Base-by-base conservation (phyloP, 306 rosid species). In the Begonia masoniana region DNA sequence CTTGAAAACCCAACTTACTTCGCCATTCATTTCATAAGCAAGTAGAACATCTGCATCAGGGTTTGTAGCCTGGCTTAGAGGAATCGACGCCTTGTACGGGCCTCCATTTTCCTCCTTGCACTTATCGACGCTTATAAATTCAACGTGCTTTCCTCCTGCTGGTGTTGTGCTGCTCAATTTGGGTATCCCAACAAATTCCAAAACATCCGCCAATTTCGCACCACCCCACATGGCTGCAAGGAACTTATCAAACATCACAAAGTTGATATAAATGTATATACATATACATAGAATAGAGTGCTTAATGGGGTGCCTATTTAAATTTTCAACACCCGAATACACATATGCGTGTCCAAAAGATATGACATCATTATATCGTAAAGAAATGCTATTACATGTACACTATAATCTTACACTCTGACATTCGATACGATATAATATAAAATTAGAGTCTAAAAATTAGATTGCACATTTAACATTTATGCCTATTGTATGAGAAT, bases 41-140 rank as follows among this genome's bases (percentile, higher is more conserved):
- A 91, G 88, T 36, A 91, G 73, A 70, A 85, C 97, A 73, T 85
- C 96, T 63, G 97, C 96, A 55, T 73, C 84, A 12, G 94, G 96
- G 61, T 77, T 85, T 59, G 97, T 72, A 51, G 97, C 97, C 70
- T 91, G 94, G 67, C 58, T 74, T 15, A 91, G 81, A 49, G 97
- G 96, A 74, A 91, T 86, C 39, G 96, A 91, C 63, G 92, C 96
- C 79, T 83, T 85, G 74, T 91, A 91, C 21, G 97, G 97, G 13
- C 97, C 97, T 68, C 96, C 96, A 23, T 79, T 85, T 70, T 91
- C 97, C 73, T 91, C 96, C 96, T 85, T 81, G 64, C 97, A 91
- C 81, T 51, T 75, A 62, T 85, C 97, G 57, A 91, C 50, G 69
- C 97, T 91, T 42, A 91, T 80, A 69, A 91, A 91, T 69, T 91